A percentile compares a stretch with the other conserved stretches of the same genome.
phyloP scores from a whole-genome alignment of 208 protist genomes.

The Trypanosoma melophagium region DNA sequence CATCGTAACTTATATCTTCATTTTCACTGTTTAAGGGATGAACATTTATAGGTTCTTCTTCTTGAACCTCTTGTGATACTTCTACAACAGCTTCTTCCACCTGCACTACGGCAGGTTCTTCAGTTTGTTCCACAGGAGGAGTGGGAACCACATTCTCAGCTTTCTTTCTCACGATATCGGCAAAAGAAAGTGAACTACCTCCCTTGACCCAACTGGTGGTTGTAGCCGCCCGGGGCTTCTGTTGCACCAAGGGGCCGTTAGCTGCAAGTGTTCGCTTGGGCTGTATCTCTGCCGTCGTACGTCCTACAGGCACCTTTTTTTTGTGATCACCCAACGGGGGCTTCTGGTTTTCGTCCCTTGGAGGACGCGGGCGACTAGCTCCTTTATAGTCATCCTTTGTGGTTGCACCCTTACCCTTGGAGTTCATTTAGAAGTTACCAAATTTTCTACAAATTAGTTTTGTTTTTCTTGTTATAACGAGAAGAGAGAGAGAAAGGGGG shows the following conservation, averaged over 20 bases:
- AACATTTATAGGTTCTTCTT: constrained; percentile 17
- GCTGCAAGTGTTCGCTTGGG: constrained; percentile 18
- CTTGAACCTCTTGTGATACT: constrained; percentile 12
- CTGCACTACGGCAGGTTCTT: constrained; percentile 12
- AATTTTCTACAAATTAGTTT: constrained; percentile 9
- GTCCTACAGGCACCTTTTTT: constrained; percentile 21
- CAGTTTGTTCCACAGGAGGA: constrained; percentile 14
- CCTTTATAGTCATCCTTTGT: constrained; percentile 11
- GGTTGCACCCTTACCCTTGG: constrained; percentile 6
- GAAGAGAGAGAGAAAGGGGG: constrained; percentile 16
- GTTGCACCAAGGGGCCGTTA: constrained; percentile 43
- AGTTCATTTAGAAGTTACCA: constrained; percentile 28
- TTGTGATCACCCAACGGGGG: constrained; percentile 7
- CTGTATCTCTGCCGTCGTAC: constrained; percentile 15
- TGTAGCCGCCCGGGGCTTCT: constrained; percentile 42
- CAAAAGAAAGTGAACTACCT: constrained; percentile 57
- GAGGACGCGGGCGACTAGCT: constrained; percentile 7
- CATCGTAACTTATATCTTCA: constrained; percentile 20
- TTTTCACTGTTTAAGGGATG: constrained; percentile 2
- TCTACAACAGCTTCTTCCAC: constrained; percentile 30
- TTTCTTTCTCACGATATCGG: constrained; percentile 55
- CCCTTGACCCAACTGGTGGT: constrained; percentile 55
- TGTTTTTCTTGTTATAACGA: constrained; percentile 22
- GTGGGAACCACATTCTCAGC: constrained; percentile 15
- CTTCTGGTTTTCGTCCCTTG: constrained; percentile 22